Evolutionary conservation across 345 rosid species (phyloP), one percentile per base, ranked within the genome.

Genomic region (Erucastrum elatum): DNA sequence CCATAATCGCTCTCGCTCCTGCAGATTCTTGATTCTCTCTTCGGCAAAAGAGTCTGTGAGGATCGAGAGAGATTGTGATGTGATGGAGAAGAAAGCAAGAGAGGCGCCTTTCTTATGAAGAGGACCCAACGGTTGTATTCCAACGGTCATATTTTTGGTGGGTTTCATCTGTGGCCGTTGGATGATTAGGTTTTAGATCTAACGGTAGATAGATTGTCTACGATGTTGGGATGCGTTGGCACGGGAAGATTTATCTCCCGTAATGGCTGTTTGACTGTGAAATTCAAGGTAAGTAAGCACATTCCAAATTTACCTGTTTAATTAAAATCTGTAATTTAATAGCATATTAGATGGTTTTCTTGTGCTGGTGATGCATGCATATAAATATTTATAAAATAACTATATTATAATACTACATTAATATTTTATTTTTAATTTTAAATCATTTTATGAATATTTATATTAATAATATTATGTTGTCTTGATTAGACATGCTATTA

Each of bases 141-240:
- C 73, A 81, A 81, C 83, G 83, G 83, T 81, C 83, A 81, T 65
- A 81, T 70, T 75, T 80, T 56, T 10, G 4, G 58, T 26, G 0
- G 0, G 0, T 58, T 65, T 13, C 13, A 0, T 75, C 65, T 41
- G 0, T 30, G 27, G 64, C 80, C 80, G 77, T 80, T 70, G 17
- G 83, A 80, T 80, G 44, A 75, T 5, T 53, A 16, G 21, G 27
- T 29, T 39, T 9, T 46, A 46, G 69, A 79, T 74, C 75, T 16
- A 62, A 74, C 79, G 78, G 75, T 74, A 33, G 11, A 12, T 51
- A 37, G 41, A 8, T 0, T 30, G 61, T 74, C 70, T 67, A 26
- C 65, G 46, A 15, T 6, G 65, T 49, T 74, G 17, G 60, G 13
- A 51, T 79, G 68, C 59, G 78, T 64, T 72, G 74, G 77, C 77